phyloP scores from a whole-genome alignment of 768 basidiomycete species.

The Cyclocybe cylindracea region DNA sequence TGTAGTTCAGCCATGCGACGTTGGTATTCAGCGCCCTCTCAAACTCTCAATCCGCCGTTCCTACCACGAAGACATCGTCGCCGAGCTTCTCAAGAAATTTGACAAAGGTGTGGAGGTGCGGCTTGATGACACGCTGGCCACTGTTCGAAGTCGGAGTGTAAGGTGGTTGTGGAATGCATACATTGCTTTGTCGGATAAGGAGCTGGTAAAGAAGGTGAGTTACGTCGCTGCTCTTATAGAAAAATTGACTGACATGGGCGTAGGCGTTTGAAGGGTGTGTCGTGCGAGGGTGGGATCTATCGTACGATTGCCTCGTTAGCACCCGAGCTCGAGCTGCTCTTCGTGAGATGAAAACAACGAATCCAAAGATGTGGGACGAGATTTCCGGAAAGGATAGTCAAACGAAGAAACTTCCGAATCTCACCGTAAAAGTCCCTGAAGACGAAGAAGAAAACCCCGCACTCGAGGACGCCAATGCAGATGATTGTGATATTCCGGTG shows the following conservation, averaged over 20 bases:
- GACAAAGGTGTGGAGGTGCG: no score
- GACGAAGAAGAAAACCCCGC: no score
- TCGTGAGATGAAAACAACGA: conserved; percentile 9
- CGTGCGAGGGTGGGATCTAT: conserved; percentile 22
- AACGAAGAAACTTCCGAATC: no score
- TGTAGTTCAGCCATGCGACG: conserved; percentile 32
- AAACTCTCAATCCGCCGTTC: conserved; percentile 33
- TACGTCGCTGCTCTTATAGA: background rate
- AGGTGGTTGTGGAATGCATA: conserved; percentile 32
- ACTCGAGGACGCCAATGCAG: no score
- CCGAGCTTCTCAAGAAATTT: conserved; percentile 20
- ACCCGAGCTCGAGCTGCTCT: conserved; percentile 12
- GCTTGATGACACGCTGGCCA: conserved; percentile 14
- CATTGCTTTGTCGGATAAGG: conserved; percentile 21
- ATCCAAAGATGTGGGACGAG: conserved; percentile 19
- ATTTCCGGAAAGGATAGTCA: no score
- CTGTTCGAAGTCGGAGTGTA: conserved; percentile 24
- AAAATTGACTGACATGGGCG: background rate
- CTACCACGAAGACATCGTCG: conserved; percentile 34
- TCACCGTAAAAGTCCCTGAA: no score
- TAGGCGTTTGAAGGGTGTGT: conserved; percentile 24
- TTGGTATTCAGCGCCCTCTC: conserved; percentile 37
- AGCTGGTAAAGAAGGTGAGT: conserved; percentile 30
- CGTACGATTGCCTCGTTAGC: conserved; percentile 22
- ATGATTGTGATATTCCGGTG: no score